Conservation (phyloP, 495 filamentous ascomycete genomes). For the Symbiotaphrina buchneri region DNA sequence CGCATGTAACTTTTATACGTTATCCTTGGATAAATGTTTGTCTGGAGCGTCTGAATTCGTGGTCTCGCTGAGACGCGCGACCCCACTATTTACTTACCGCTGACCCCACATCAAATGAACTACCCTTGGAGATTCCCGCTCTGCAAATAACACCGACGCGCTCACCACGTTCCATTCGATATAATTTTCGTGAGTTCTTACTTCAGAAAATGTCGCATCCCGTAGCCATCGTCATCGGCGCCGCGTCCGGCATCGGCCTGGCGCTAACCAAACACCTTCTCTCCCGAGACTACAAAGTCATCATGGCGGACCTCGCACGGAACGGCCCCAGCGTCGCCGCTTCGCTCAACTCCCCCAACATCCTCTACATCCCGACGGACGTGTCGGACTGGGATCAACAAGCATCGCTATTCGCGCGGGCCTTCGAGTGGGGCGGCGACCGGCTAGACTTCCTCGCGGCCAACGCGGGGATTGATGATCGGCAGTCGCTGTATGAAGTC, state of each 20-base stretch:
- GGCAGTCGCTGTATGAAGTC: conserved; percentile 17
- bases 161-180: too few species aligned
- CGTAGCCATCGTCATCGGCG: conserved; percentile 18
- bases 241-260: conserved; percentile 20
- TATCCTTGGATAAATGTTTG: too few species aligned
- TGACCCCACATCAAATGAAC: too few species aligned
- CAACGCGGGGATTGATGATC: conserved; percentile 22
- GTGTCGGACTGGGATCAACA: conserved; percentile 16
- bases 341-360: conserved; percentile 7
- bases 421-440: conserved; percentile 12
- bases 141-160: too few species aligned
- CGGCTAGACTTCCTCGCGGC: conserved; percentile 20
- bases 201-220: background rate
- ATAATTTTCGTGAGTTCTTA: background rate
- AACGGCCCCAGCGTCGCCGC: conserved; percentile 6
- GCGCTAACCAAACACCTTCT: conserved; percentile 19
- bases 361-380: conserved; percentile 15
- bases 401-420: conserved; percentile 15
- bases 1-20: too few species aligned
- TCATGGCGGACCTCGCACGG: conserved; percentile 18
- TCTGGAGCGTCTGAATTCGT: too few species aligned
- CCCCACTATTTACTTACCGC: too few species aligned
- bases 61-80: too few species aligned
- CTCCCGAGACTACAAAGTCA: conserved; percentile 12
- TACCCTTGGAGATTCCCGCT: too few species aligned